A percentile compares a stretch with the other conserved stretches of the same genome.
Conservation (phyloP, 2,329 filamentous ascomycete species). For the Ceratocystis variospora region DNA sequence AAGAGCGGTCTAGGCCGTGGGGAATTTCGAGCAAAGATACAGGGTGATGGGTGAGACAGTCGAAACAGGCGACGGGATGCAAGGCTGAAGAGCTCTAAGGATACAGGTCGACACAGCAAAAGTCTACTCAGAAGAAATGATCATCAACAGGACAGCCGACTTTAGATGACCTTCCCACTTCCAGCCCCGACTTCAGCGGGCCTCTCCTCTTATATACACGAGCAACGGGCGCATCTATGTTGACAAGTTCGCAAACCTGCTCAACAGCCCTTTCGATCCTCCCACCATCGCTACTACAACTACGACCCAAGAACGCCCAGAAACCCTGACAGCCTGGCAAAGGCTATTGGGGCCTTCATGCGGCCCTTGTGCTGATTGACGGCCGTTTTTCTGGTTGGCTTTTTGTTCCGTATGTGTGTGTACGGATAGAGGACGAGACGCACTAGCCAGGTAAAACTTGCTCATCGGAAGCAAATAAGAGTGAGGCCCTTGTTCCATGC, state of each 20-base stretch:
- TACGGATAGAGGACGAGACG: background rate
- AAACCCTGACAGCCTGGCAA: background rate
- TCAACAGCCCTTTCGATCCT: background rate
- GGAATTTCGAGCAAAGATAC: background rate
- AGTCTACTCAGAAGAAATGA: background rate
- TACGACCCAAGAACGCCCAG: background rate
- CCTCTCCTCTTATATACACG: background rate
- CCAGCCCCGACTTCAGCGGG: background rate
- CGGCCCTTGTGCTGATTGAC: background rate
- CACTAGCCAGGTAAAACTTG: conserved; percentile 6
- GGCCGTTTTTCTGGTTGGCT: background rate
- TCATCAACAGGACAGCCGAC: background rate
- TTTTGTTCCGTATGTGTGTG: background rate
- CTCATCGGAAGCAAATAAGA: background rate
- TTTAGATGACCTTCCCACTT: background rate
- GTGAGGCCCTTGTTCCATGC: background rate
- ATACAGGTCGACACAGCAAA: background rate
- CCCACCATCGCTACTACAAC: background rate
- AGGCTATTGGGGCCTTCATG: background rate
- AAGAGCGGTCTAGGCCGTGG: background rate
- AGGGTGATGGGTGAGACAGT: background rate
- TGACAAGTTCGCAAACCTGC: background rate
- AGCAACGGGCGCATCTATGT: background rate
- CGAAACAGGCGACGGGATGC: background rate
- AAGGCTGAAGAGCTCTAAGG: background rate